Conservation (phyloP, 2,329 filamentous ascomycete species). For the Aspergillus thermomutatus region DNA sequence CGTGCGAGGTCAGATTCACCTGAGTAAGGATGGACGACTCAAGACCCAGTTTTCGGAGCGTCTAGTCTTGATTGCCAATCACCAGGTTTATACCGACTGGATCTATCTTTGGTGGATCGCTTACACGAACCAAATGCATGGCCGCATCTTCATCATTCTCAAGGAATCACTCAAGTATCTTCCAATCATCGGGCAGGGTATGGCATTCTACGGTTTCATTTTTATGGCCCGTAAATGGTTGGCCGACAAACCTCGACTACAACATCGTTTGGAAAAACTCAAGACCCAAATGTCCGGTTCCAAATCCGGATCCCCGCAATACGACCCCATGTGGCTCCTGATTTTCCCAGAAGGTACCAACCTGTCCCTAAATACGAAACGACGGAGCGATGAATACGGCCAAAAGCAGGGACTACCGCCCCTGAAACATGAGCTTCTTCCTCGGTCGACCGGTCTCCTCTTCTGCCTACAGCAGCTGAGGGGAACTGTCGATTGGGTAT, state of each 20-base stretch:
- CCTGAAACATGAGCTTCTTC: conserved; percentile 59
- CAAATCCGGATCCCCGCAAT: conserved; percentile 40
- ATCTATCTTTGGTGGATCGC: conserved; percentile 67
- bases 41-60: conserved; percentile 60
- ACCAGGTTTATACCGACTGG: conserved; percentile 69
- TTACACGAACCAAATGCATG: conserved; percentile 63
- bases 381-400: conserved; percentile 56
- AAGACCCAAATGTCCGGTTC: conserved; percentile 52
- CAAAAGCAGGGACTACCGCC: conserved; percentile 55
- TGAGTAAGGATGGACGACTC: conserved; percentile 56
- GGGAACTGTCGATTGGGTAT: conserved; percentile 61
- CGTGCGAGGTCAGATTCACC: conserved; percentile 56
- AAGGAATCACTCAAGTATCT: conserved; percentile 64
- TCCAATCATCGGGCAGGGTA: conserved; percentile 60
- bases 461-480: conserved; percentile 60
- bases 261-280: conserved; percentile 55
- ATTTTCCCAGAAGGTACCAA: conserved; percentile 67
- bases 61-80: conserved; percentile 61
- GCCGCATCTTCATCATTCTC: conserved; percentile 63
- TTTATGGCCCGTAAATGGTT: conserved; percentile 63
- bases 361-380: conserved; percentile 53
- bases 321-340: conserved; percentile 64
- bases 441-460: conserved; percentile 58
- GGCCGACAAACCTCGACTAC: conserved; percentile 57
- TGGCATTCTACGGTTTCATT: conserved; percentile 65